phyloP scores from a whole-genome alignment of 768 basidiomycete species.

The Zangia roseola region DNA sequence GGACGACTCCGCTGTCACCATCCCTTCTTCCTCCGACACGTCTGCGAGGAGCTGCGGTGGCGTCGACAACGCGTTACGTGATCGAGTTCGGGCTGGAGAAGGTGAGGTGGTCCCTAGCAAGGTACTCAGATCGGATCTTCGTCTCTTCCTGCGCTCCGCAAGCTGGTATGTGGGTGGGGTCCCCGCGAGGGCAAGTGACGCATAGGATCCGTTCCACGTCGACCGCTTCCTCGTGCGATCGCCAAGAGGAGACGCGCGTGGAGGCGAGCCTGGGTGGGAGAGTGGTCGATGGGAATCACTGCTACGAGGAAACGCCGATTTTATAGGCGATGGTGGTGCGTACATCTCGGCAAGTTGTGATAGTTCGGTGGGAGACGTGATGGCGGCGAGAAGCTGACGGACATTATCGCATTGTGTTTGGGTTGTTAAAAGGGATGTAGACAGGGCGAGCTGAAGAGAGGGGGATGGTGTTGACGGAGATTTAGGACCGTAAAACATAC shows the following conservation, averaged over 20 bases:
- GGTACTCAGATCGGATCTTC: constrained; percentile 52
- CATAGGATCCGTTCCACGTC: constrained; percentile 75
- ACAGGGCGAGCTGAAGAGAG: constrained; percentile 63
- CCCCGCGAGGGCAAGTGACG: constrained; percentile 46
- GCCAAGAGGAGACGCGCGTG: constrained; percentile 12
- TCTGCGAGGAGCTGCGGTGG: constrained; percentile 32
- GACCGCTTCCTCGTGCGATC: constrained; percentile 51
- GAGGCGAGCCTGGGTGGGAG: constrained; percentile 39
- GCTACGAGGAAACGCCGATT: constrained; percentile 24
- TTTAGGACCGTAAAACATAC: constrained; percentile 40
- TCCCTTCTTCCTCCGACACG: constrained; percentile 41
- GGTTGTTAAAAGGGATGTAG: constrained; percentile 71
- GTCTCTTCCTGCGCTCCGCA: constrained; percentile 47
- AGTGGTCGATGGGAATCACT: constrained; percentile 40
- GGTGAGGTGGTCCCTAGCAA: constrained; percentile 39
- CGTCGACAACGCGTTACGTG: constrained; percentile 42
- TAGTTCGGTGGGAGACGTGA: constrained; percentile 70
- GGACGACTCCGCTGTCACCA: constrained; percentile 20
- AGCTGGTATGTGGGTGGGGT: constrained; percentile 43
- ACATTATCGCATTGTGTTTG: constrained; percentile 82
- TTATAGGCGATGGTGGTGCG: constrained; percentile 67
- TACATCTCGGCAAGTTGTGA: constrained; percentile 86
- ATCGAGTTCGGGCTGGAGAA: constrained; percentile 25
- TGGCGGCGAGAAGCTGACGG: constrained; percentile 72
- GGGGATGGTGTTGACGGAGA: constrained; percentile 34